phyloP scores from a whole-genome alignment of 2,329 filamentous ascomycete species.

The Penicillium thymicola region DNA sequence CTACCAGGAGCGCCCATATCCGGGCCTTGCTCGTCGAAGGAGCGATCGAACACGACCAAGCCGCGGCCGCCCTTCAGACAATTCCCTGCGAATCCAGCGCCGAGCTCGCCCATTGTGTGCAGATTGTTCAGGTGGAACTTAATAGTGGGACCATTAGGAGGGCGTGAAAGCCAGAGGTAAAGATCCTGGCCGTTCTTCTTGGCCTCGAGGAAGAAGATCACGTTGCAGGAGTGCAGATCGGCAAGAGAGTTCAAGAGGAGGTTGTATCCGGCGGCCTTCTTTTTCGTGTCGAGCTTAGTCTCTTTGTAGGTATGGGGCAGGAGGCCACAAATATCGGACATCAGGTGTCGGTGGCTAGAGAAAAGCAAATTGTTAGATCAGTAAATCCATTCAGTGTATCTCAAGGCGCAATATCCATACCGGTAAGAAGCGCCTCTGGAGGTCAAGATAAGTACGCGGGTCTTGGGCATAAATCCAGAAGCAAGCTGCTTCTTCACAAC shows the following conservation, averaged over 20 bases:
- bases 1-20: constrained; percentile 63
- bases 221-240: constrained; percentile 88
- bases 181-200: constrained; percentile 84
- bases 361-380: constrained; percentile 16
- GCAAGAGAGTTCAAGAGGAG: constrained; percentile 73
- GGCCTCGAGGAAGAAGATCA: constrained; percentile 91
- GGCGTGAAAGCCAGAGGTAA: constrained; percentile 89
- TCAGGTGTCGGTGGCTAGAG: constrained; percentile 80
- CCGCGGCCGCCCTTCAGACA: constrained; percentile 91
- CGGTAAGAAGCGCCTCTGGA: constrained; percentile 89
- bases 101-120: constrained; percentile 94
- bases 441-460: constrained; percentile 79
- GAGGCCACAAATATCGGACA: constrained; percentile 83
- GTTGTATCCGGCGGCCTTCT: constrained; percentile 58
- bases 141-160: constrained; percentile 75
- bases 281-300: constrained; percentile 95
- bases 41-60: constrained; percentile 83
- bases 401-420: constrained; percentile 44
- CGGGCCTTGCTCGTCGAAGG: constrained; percentile 72
- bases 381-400: neutral
- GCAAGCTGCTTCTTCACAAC: constrained; percentile 34
- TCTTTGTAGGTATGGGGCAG: constrained; percentile 92
- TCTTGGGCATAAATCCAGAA: constrained; percentile 43
- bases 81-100: constrained; percentile 80
- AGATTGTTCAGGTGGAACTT: constrained; percentile 58